Percentiles rank a stretch among this genome's conserved stretches.
Evolutionary conservation across 192 early-diverging fungal genomes (phyloP).

Genomic region (Dissophora ornata): DNA sequence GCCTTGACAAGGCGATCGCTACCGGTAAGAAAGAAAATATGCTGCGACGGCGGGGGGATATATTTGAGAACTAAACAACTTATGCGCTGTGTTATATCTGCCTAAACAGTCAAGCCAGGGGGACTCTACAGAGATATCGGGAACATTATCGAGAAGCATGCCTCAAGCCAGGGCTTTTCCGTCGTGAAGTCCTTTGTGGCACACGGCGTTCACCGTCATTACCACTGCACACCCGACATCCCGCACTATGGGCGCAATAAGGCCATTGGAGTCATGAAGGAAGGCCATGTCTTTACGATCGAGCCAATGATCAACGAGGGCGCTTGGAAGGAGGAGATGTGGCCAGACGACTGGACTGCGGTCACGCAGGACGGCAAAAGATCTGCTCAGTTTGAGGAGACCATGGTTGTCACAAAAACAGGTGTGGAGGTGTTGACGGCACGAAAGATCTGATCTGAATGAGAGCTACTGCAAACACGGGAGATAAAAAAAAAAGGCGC

Average conservation of each 20-base stretch:
- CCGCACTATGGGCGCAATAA: constrained; percentile 96
- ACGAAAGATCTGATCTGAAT: constrained; percentile 2
- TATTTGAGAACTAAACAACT: too few species aligned
- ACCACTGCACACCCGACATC: constrained; percentile 91
- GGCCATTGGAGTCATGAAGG: constrained; percentile 94
- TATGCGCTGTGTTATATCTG: too few species aligned
- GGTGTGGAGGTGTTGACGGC: constrained; percentile 89
- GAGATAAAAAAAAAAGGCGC: too few species aligned
- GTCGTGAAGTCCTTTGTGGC: constrained; percentile 94
- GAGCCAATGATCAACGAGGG: constrained; percentile 99
- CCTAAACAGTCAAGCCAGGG: constrained; percentile 87
- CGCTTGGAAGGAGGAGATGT: constrained; percentile 71
- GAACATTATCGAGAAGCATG: constrained; percentile 87
- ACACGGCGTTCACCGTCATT: constrained; percentile 88
- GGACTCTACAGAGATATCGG: constrained; percentile 93
- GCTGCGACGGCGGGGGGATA: too few species aligned
- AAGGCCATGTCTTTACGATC: constrained; percentile 96
- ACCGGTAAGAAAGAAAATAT: too few species aligned
- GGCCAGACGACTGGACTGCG: constrained; percentile 89
- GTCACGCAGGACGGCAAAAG: constrained; percentile 93
- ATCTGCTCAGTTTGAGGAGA: constrained; percentile 98
- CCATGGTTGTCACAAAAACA: constrained; percentile 90
- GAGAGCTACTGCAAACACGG: too few species aligned
- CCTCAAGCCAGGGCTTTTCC: constrained; percentile 85
- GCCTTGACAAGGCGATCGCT: constrained; percentile 92